Percentiles rank a stretch among this genome's conserved stretches.
These are phyloP conservation scores for Fonsecaea pedrosoi DNA, from an alignment of 2,329 filamentous ascomycete species.

Conservation along the genomic window DNA sequence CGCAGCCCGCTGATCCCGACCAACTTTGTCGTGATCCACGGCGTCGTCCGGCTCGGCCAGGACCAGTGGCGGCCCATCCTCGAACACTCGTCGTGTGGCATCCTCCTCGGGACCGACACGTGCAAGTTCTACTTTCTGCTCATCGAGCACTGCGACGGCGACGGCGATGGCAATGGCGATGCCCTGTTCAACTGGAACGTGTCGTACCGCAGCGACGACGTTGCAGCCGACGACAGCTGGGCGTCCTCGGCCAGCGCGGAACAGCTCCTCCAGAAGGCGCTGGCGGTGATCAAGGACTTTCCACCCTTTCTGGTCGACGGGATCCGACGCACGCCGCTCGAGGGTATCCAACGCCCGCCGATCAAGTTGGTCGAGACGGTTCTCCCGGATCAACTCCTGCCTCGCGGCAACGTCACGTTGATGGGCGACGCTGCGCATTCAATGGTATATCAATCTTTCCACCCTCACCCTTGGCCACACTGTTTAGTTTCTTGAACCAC, in stretches of 20 bases:
- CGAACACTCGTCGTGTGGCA: slow-evolving; percentile 15
- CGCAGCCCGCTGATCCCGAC: background rate
- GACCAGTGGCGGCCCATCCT: slow-evolving; percentile 11
- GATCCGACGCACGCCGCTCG: background rate
- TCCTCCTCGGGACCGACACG: slow-evolving; percentile 1
- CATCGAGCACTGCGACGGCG: slow-evolving; percentile 4
- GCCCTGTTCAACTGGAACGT: slow-evolving; percentile 16
- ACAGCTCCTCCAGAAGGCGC: background rate
- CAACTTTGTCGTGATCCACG: slow-evolving; percentile 1
- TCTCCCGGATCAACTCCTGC: background rate
- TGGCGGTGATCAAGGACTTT: background rate
- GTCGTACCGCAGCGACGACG: background rate
- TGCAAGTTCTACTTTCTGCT: slow-evolving; percentile 12
- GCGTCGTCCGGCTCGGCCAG: background rate
- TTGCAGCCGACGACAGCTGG: background rate
- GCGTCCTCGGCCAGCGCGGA: background rate
- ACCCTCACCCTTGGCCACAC: background rate
- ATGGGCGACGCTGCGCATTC: slow-evolving; percentile 21
- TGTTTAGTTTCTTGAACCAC: background rate
- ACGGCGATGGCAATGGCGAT: background rate
- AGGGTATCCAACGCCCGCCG: slow-evolving; percentile 5
- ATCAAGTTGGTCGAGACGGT: slow-evolving; percentile 13
- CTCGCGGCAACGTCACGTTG: slow-evolving; percentile 9
- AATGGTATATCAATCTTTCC: slow-evolving; percentile 13
- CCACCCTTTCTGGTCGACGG: background rate